Evolutionary conservation across 1,139 yeast species (phyloP), one percentile per base, ranked within the genome.

Genomic region (Scheffersomyces segobiensis): DNA sequence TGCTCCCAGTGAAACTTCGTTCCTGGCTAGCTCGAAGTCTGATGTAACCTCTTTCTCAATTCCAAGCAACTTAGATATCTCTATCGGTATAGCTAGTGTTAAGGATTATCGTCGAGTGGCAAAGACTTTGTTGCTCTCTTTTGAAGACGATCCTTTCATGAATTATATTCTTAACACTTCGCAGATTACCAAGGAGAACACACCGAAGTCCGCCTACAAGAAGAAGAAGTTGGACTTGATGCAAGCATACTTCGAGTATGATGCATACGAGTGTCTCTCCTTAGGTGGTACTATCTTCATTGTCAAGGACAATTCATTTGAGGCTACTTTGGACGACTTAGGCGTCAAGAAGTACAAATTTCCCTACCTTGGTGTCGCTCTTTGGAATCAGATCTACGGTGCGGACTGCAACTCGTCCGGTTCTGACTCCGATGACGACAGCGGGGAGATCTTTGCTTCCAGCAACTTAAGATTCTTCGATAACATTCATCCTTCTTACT

Each of bases 141-240:
- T 78, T 61, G 77, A 74, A 58, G 70, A 75, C 52, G 82, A 78
- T 67, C 82, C 82, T 50, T 78, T 77, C 63, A 73, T 75, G 57
- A 77, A 77, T 62, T 76, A 76, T 60, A 74, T 77, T 50, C 71
- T 78, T 60, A 75, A 76, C 62, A 78, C 81, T 10, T 59, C 61
- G 14, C 61, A 63, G 49, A 69, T 69, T 57, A 65, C 69, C 48
- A 67, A 64, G 55, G 62, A 66, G 24, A 63, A 63, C 52, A 66
- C 66, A 24, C 42, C 59, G 46, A 63, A 61, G 47, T 54, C 62
- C n/a, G 55, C 55, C 48, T 66, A 66, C 58, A 68, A 70, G 53
- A 67, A 64, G 62, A 71, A 71, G 59, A 78, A 78, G 64, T 67
- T 68, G 60, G 78, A 75, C 60, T 70, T 77, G 63, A 70, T 77